These are phyloP conservation scores for Dendrobium chrysotoxum DNA, from an alignment of 106 monocot genomes.

Conservation along the genomic window DNA sequence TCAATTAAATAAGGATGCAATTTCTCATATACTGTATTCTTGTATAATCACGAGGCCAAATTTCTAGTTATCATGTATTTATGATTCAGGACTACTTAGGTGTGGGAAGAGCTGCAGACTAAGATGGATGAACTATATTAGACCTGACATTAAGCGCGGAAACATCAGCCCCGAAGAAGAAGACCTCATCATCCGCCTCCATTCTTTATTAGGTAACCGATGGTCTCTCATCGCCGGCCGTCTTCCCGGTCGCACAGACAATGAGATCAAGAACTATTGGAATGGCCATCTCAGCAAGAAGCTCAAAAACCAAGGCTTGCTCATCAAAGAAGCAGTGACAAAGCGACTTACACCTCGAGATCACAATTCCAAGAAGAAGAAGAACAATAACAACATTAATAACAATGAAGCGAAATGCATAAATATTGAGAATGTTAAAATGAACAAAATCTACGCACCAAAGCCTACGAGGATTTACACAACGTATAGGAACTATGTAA, in stretches of 20 bases:
- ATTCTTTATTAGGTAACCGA: conserved; percentile 27
- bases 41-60: no score
- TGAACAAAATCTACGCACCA: conserved; percentile 17
- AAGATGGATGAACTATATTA: conserved; percentile 35
- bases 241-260: conserved; percentile 38
- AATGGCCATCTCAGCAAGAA: conserved; percentile 26
- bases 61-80: no score
- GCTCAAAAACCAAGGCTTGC: conserved; percentile 9
- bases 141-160: conserved; percentile 31
- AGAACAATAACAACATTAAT: not conserved
- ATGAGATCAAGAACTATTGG: conserved; percentile 44
- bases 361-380: not conserved
- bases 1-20: not conserved
- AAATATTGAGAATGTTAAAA: not conserved
- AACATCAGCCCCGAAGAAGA: conserved; percentile 29
- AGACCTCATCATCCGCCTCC: conserved; percentile 37
- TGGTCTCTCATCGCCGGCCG: conserved; percentile 40
- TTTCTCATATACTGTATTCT: not conserved
- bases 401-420: not conserved
- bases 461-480: conserved; percentile 11
- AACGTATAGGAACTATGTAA: not conserved
- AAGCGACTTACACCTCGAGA: not conserved
- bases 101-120: conserved; percentile 38
- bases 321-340: not conserved
- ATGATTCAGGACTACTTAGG: conserved; percentile 20